Base-by-base conservation (phyloP, 139 green algal species). In the Tetradesmus obliquus region DNA sequence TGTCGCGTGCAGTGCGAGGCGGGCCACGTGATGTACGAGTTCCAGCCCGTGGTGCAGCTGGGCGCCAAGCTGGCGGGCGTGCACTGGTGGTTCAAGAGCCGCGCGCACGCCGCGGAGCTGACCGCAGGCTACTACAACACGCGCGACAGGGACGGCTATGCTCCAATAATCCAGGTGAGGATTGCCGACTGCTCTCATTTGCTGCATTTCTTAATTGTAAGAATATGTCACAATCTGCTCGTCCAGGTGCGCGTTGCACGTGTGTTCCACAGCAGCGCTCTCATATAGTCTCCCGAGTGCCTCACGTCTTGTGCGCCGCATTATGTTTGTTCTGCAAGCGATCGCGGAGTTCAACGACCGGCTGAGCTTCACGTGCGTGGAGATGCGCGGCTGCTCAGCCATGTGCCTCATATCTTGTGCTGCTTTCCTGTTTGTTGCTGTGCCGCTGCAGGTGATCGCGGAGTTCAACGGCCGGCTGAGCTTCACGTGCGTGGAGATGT, bases 401-500 rank as follows among this genome's bases (percentile, higher is more conserved):
- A 45, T 45, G 32, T 45, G 32, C 32, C 32, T 45, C 32, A 45
- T 45, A 45, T 45, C 32, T 45, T 45, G 32, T 45, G 32, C 32
- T 45, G 32, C 32, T 45, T 45, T 45, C 57, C 57, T 9, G 7
- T 13, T 66, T 66, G 8, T 9, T 66, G 57, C 57, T 66, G 57
- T 66, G 57, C 57, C 32, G 32, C 32, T 0, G 32, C 84, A 84
- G 86, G 71, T 90, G 5, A 57, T 86, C 2, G 87, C 89, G 5
- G 53, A 88, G 89, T 84, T 84, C 89, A 92, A 96, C 20, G 96
- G 95, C 0, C 92, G 93, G 10, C 93, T 99, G 58, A 97, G 95
- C 93, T 99, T 99, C 95, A 99, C 98, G 24, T 99, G 98, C 91
- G 97, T 99, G 54, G 98, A 99, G 95, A 99, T 99, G 98, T 94